Base-by-base conservation (phyloP, 1,284 basidiomycete species). In the Puccinia horiana region DNA sequence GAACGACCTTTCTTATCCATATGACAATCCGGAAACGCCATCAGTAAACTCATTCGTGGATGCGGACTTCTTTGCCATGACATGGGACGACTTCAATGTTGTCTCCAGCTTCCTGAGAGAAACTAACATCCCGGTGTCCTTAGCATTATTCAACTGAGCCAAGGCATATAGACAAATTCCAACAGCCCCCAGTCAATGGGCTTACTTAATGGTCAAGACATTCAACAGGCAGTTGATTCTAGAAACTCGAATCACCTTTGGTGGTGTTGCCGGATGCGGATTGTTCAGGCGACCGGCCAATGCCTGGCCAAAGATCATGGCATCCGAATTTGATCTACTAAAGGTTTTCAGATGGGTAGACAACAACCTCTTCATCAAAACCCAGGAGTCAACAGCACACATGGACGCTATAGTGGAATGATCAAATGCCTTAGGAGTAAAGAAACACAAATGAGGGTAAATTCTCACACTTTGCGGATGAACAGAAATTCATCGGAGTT, bases 281-380 rank as follows among this genome's bases (percentile, higher is more conserved):
- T n/a, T n/a, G n/a, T n/a, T n/a, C n/a, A n/a, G n/a, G n/a, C n/a
- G n/a, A n/a, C n/a, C n/a, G n/a, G n/a, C n/a, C n/a, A n/a, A n/a
- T n/a, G n/a, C n/a, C n/a, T n/a, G n/a, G 52, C 18, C 23, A n/a
- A 52, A 23, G 23, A 52, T 73, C 2, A 73, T 52, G 9, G 3
- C 52, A 18, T 3, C 0, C 12, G 42, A 32, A 5, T 73, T 73
- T 5, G 52, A 73, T 32, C 4, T 72, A n/a, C 0, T 26, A 5
- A 11, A 9, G 23, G 18, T 37, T 18, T 72, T 72, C 18, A 8
- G 70, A 3, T 73, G 70, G 70, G 69, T 72, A 0, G 70, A 73
- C 23, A 47, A 73, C 44, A 73, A 73, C 23, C 32, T 73, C 4
- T 52, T 73, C 9, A 23, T 73, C 35, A 73, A 52, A 18, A n/a